Evolutionary conservation across 2,329 filamentous ascomycete species (phyloP).

Genomic region (Geosmithia morbida): DNA sequence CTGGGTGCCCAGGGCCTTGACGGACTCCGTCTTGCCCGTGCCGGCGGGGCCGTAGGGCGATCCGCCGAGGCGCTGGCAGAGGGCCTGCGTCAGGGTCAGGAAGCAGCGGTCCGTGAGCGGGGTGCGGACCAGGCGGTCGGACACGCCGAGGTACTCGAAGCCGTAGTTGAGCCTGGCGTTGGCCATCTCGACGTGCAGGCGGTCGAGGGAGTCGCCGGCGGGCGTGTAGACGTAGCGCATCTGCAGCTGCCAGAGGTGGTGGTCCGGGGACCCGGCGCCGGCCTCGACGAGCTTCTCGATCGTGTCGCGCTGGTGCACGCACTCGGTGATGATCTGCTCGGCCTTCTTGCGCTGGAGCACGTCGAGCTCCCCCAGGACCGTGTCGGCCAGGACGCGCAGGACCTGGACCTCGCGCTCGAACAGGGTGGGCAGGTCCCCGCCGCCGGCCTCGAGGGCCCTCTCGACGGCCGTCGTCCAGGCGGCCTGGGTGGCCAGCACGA

Average conservation of each 20-base stretch:
- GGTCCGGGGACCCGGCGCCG: conserved; percentile 59
- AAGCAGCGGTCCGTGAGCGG: conserved; percentile 97
- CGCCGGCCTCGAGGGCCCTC: conserved; percentile 57
- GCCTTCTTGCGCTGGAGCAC: conserved; percentile 87
- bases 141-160: conserved; percentile 94
- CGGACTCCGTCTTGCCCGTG: conserved; percentile 97
- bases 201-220: conserved; percentile 59
- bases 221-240: conserved; percentile 91
- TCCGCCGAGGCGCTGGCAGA: conserved; percentile 88
- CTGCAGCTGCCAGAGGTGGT: conserved; percentile 87
- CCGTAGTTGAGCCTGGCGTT: conserved; percentile 93
- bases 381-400: conserved; percentile 71
- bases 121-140: conserved; percentile 89
- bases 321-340: conserved; percentile 97
- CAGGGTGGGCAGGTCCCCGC: conserved; percentile 51
- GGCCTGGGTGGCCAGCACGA: conserved; percentile 84
- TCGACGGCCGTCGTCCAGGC: conserved; percentile 89
- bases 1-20: conserved; percentile 93
- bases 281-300: conserved; percentile 73
- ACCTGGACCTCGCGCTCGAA: conserved; percentile 76
- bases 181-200: conserved; percentile 87
- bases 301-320: conserved; percentile 89
- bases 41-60: conserved; percentile 95
- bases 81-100: conserved; percentile 87
- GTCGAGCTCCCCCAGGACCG: conserved; percentile 80